Evolutionary conservation across 805 yeast genomes (phyloP), one percentile per base, ranked within the genome.

Genomic region (Hanseniaspora singularis): DNA sequence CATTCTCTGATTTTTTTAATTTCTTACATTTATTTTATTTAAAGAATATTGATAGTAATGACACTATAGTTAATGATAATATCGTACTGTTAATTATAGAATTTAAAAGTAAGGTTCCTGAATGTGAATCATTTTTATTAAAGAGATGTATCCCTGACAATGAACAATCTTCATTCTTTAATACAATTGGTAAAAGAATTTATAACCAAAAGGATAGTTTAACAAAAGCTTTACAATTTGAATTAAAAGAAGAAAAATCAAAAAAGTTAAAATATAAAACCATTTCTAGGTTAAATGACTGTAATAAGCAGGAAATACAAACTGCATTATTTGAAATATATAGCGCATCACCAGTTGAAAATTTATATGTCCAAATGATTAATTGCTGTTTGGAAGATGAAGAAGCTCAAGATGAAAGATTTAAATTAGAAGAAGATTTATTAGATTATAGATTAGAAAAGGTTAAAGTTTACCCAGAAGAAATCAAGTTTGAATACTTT

Each of bases 341-440:
- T 54, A 53, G 67, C 41, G 57, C 67, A 8, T 75, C 83, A 0
- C 66, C 70, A 33, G 58, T 86, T 7, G 76, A 77, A 3, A 53
- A 55, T 2, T 64, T 81, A 11, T 82, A 79, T 59, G 65, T 69
- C 26, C 65, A 67, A 49, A 64, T 79, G 43, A 68, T 86, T 43
- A 77, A 81, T 55, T 57, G 73, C 12, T 65, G 75, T 9, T 11
- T 42, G 9, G 46, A 41, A 33, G 46, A 41, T 14, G 33, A 41
- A 15, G 69, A 76, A 54, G 81, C 82, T 55, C 94, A 83, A 54
- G 68, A 60, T 0, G 55, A 63, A 40, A 74, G 97, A 55, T 63
- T 73, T 19, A 54, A 60, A 10, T 60, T 70, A 34, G 95, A 92
- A 61, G 76, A 74, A 16, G 69, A 72, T 33, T 69, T 71, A 53